Evolutionary conservation across 495 filamentous ascomycete species (phyloP).

Genomic region (Tuber borchii): DNA sequence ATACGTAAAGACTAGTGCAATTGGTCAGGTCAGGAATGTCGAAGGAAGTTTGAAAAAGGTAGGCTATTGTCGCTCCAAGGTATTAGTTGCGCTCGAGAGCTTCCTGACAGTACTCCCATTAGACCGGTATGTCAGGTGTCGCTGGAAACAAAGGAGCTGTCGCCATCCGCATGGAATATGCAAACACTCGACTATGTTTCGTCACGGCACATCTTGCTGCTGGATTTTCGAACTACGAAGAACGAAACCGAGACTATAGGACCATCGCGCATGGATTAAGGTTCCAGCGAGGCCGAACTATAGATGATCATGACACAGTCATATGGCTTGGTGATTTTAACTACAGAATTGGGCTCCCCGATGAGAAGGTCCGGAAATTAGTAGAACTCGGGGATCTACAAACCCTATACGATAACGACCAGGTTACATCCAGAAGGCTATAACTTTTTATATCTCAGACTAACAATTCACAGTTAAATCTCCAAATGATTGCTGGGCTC

Average conservation of each 20-base stretch:
- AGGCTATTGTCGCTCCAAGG: slow-evolving; percentile 13
- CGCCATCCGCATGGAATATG: slow-evolving; percentile 91
- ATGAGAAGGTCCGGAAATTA: slow-evolving; percentile 70
- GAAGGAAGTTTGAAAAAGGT: slow-evolving; percentile 91
- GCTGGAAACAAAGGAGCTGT: slow-evolving; percentile 98
- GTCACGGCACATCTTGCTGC: slow-evolving; percentile 95
- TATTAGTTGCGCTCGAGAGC: slow-evolving; percentile 15
- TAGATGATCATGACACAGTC: slow-evolving; percentile 88
- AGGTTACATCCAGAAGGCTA: slow-evolving; percentile 51
- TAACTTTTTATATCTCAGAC: slow-evolving; percentile 5
- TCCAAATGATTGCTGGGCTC: slow-evolving; percentile 89
- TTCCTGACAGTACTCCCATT: slow-evolving; percentile 6
- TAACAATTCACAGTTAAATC: slow-evolving; percentile 59
- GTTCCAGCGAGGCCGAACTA: slow-evolving; percentile 82
- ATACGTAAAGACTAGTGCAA: slow-evolving; percentile 69
- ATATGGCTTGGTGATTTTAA: slow-evolving; percentile 99
- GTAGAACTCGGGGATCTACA: slow-evolving; percentile 64
- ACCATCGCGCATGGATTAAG: slow-evolving; percentile 81
- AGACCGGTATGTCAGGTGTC: slow-evolving; percentile 93
- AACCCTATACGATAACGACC: slow-evolving; percentile 84
- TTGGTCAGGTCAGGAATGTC: slow-evolving; percentile 85
- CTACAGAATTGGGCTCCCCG: slow-evolving; percentile 82
- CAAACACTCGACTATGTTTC: slow-evolving; percentile 88
- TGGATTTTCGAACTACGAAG: slow-evolving; percentile 94
- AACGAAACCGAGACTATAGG: slow-evolving; percentile 84